Conservation (phyloP, 2,329 filamentous ascomycete genomes). For the Ophiostoma australiae region DNA sequence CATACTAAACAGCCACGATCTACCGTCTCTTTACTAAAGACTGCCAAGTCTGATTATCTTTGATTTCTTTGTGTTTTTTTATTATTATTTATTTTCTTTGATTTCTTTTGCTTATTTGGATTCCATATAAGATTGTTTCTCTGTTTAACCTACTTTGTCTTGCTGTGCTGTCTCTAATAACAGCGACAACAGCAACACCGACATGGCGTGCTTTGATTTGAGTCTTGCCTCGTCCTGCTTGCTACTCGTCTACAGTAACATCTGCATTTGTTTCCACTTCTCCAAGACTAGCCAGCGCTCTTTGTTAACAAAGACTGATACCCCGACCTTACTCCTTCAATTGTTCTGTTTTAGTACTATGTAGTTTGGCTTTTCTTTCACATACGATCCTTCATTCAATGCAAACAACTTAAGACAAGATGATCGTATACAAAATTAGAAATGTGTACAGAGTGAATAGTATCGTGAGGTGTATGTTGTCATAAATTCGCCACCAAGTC, state of each 20-base stretch:
- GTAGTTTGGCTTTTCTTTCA: neutral
- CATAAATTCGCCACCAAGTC: neutral
- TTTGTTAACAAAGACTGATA: conserved; percentile 8
- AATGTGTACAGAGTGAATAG: too few relatives aligned
- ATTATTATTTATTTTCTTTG: neutral
- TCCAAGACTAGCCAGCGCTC: neutral
- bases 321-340: conserved; percentile 1
- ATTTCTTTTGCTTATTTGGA: neutral
- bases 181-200: neutral
- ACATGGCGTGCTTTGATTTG: neutral
- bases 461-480: neutral
- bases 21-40: neutral
- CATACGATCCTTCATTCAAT: neutral
- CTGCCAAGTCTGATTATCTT: neutral
- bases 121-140: neutral
- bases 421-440: too few relatives aligned
- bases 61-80: too few relatives aligned
- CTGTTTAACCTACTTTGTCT: neutral
- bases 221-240: neutral
- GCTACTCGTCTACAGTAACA: neutral
- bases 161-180: neutral
- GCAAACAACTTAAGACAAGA: too few relatives aligned
- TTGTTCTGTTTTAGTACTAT: neutral
- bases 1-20: neutral
- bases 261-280: neutral